These are phyloP conservation scores for Phylloporus rhodoxanthus DNA, from an alignment of 768 basidiomycete species.

Conservation along the genomic window DNA sequence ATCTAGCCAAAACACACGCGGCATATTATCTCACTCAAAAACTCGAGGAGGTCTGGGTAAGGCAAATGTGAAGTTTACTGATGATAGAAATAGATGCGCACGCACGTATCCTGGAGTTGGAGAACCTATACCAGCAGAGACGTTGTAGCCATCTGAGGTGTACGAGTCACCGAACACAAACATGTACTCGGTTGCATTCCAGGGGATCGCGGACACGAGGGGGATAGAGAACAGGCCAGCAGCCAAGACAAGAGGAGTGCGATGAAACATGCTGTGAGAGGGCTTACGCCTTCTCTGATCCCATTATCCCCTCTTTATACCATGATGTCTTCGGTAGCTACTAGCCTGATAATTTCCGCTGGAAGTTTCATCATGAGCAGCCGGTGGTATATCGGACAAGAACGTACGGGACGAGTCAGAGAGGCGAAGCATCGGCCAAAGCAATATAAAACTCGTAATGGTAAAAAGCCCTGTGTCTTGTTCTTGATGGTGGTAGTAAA, in stretches of 20 bases:
- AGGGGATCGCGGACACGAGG: slow-evolving; percentile 30
- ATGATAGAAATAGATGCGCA: not conserved
- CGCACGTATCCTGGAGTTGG: slow-evolving; percentile 47
- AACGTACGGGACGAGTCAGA: not conserved
- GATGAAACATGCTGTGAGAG: slow-evolving; percentile 10
- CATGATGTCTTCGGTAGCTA: not conserved
- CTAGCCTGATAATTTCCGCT: not conserved
- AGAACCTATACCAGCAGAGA: slow-evolving; percentile 50
- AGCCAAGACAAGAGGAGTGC: slow-evolving; percentile 1
- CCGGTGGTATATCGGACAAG: not conserved
- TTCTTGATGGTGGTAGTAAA: not conserved
- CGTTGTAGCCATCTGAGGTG: slow-evolving; percentile 53
- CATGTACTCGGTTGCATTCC: slow-evolving; percentile 49
- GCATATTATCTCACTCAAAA: slow-evolving; percentile 36
- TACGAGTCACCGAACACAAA: slow-evolving; percentile 65
- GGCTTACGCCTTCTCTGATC: not conserved
- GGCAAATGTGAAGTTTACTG: slow-evolving; percentile 1
- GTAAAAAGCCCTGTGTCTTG: not conserved
- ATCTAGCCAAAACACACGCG: not conserved
- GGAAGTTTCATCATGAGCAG: not conserved
- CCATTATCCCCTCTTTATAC: slow-evolving; percentile 6
- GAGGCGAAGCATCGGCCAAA: not conserved
- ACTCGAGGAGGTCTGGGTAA: slow-evolving; percentile 46
- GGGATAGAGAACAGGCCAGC: slow-evolving; percentile 5
- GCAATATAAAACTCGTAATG: not conserved